phyloP scores from a whole-genome alignment of 2,329 filamentous ascomycete species.

The Aspergillus cejpii region DNA sequence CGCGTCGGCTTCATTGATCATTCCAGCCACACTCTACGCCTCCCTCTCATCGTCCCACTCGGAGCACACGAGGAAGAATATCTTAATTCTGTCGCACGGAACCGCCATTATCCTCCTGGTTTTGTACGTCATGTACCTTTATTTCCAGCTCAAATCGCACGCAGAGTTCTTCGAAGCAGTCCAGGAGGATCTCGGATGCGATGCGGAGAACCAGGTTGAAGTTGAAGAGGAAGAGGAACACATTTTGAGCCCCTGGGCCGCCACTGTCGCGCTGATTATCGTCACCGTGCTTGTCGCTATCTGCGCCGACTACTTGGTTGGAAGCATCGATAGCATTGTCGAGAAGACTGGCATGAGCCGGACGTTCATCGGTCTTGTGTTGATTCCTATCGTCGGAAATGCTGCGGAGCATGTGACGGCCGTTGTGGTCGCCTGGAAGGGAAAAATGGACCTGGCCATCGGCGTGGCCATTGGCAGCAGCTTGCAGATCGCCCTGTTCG shows the following conservation, averaged over 20 bases:
- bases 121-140: constrained; percentile 69
- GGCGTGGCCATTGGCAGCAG: constrained; percentile 75
- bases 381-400: constrained; percentile 74
- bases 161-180: constrained; percentile 60
- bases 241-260: constrained; percentile 57
- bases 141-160: constrained; percentile 72
- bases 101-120: constrained; percentile 68
- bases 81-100: constrained; percentile 66
- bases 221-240: constrained; percentile 44
- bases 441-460: constrained; percentile 63
- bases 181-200: constrained; percentile 31
- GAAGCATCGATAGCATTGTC: constrained; percentile 67
- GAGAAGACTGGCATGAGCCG: constrained; percentile 65
- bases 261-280: constrained; percentile 59
- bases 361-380: constrained; percentile 71
- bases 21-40: constrained; percentile 67
- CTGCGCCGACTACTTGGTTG: constrained; percentile 71
- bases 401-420: constrained; percentile 77
- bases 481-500: constrained; percentile 74
- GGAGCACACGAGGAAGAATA: constrained; percentile 44
- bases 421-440: constrained; percentile 67
- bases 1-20: constrained; percentile 69
- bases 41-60: constrained; percentile 47
- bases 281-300: constrained; percentile 64
- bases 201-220: constrained; percentile 36